A percentile compares a stretch with the other conserved stretches of the same genome.
phyloP scores from a whole-genome alignment of 192 early-diverging fungal genomes.

The Coemansia asiatica region DNA sequence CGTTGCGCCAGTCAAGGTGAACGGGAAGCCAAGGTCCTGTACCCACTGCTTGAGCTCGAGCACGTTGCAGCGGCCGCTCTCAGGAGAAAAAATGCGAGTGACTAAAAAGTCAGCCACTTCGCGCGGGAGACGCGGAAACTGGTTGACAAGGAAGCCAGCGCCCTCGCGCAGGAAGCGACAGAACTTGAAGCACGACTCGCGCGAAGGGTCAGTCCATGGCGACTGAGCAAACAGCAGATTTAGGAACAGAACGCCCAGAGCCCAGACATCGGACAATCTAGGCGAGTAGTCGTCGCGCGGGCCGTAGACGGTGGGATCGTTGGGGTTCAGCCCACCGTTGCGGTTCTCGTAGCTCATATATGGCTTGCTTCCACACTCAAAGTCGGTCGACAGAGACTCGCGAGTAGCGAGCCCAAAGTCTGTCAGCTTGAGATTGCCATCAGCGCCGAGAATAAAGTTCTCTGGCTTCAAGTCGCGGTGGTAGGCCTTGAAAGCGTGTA shows the following conservation, averaged over 20 bases:
- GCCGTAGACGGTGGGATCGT: slow-evolving; percentile 49
- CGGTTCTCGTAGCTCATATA: slow-evolving; percentile 75
- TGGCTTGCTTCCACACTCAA: slow-evolving; percentile 81
- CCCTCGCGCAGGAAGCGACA: slow-evolving; percentile 63
- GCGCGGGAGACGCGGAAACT: slow-evolving; percentile 59
- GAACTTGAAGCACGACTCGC: slow-evolving; percentile 60
- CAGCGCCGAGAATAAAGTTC: slow-evolving; percentile 67
- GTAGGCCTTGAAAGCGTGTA: slow-evolving; percentile 77
- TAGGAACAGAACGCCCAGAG: slow-evolving; percentile 71
- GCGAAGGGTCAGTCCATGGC: slow-evolving; percentile 71
- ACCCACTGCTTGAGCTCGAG: slow-evolving; percentile 58
- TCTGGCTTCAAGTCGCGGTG: slow-evolving; percentile 92
- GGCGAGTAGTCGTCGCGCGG: slow-evolving; percentile 62
- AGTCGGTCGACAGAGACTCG: slow-evolving; percentile 74
- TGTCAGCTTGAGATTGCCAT: slow-evolving; percentile 75
- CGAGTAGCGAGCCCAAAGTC: slow-evolving; percentile 93
- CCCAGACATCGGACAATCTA: slow-evolving; percentile 68
- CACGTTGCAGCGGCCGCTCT: slow-evolving; percentile 57
- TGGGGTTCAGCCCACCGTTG: slow-evolving; percentile 50
- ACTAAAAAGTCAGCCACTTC: slow-evolving; percentile 65
- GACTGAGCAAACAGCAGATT: slow-evolving; percentile 70
- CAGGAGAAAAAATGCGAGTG: slow-evolving; percentile 62
- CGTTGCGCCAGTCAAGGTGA: slow-evolving; percentile 19
- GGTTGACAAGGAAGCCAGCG: slow-evolving; percentile 59
- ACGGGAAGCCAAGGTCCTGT: slow-evolving; percentile 43